These are phyloP conservation scores for Boletus mariae DNA, from an alignment of 1,284 basidiomycete genomes.

Conservation along the genomic window DNA sequence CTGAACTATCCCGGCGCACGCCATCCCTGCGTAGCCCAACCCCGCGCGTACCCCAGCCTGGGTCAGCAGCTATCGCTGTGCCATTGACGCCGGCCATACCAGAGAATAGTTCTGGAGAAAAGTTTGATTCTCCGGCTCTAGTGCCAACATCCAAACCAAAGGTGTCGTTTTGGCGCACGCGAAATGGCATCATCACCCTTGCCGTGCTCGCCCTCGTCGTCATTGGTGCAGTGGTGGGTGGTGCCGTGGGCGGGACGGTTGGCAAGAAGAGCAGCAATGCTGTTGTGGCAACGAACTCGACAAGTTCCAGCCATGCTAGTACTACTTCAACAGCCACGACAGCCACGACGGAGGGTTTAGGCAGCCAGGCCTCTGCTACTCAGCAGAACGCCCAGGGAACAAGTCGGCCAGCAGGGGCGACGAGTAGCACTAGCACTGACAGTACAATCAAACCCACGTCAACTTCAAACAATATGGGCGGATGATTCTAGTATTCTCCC, in stretches of 20 bases:
- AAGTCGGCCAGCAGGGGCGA: neutral
- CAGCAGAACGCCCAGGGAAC: neutral
- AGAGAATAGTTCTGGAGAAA: constrained; percentile 20
- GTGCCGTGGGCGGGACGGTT: constrained; percentile 53
- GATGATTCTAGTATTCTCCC: neutral
- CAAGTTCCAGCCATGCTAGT: neutral
- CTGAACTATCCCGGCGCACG: constrained; percentile 15
- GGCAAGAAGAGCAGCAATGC: constrained; percentile 30
- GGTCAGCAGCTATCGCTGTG: neutral
- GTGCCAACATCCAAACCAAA: constrained; percentile 1
- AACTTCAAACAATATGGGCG: neutral
- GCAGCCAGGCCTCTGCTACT: neutral
- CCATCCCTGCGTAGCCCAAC: constrained; percentile 15
- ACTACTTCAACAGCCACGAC: neutral
- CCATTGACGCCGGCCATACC: constrained; percentile 5
- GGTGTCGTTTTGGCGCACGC: constrained; percentile 30
- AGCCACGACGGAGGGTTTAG: neutral
- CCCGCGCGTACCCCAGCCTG: constrained; percentile 9
- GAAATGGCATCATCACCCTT: constrained; percentile 38
- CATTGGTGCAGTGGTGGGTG: constrained; percentile 56
- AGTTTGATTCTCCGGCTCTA: constrained; percentile 6
- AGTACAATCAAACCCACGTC: no score
- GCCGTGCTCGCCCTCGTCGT: constrained; percentile 38
- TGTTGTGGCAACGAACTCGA: neutral
- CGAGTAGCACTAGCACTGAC: neutral